phyloP scores from a whole-genome alignment of 352 stramenopile genomes.

The Phytophthora tentaculata region DNA sequence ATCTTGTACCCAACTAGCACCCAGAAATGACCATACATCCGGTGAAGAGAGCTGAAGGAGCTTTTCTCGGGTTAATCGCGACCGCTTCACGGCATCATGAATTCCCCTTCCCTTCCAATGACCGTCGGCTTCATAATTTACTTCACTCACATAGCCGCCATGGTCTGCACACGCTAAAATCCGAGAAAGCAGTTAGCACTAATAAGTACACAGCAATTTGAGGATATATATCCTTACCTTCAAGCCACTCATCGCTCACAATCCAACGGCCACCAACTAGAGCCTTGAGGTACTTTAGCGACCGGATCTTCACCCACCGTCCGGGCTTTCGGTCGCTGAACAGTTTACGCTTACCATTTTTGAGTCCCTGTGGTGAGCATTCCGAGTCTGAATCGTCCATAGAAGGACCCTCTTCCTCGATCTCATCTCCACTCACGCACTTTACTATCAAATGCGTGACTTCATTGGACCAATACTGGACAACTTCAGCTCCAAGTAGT shows the following conservation, averaged over 20 bases:
- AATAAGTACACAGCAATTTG: neutral
- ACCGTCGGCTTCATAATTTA: slow-evolving; percentile 63
- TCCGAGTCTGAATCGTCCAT: slow-evolving; percentile 32
- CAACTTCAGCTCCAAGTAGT: slow-evolving; percentile 51
- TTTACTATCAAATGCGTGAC: slow-evolving; percentile 89
- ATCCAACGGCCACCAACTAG: slow-evolving; percentile 83
- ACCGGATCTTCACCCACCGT: slow-evolving; percentile 85
- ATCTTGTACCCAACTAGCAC: neutral
- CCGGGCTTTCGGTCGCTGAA: slow-evolving; percentile 51
- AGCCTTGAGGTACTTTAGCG: slow-evolving; percentile 88
- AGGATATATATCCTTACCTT: slow-evolving; percentile 40
- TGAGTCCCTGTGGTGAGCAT: slow-evolving; percentile 13
- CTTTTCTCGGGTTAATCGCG: slow-evolving; percentile 47
- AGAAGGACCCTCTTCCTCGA: slow-evolving; percentile 27
- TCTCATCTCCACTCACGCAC: slow-evolving; percentile 59
- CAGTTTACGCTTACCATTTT: slow-evolving; percentile 50
- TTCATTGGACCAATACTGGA: slow-evolving; percentile 52
- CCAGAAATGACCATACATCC: slow-evolving; percentile 29
- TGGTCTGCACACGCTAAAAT: slow-evolving; percentile 50
- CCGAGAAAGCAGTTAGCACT: slow-evolving; percentile 11
- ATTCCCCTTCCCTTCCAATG: slow-evolving; percentile 64
- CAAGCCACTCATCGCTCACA: slow-evolving; percentile 83
- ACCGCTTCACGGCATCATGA: slow-evolving; percentile 57
- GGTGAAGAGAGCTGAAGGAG: slow-evolving; percentile 35
- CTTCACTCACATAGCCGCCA: slow-evolving; percentile 50